phyloP scores from a whole-genome alignment of 75 land plant species.

The Sequoia sempervirens region DNA sequence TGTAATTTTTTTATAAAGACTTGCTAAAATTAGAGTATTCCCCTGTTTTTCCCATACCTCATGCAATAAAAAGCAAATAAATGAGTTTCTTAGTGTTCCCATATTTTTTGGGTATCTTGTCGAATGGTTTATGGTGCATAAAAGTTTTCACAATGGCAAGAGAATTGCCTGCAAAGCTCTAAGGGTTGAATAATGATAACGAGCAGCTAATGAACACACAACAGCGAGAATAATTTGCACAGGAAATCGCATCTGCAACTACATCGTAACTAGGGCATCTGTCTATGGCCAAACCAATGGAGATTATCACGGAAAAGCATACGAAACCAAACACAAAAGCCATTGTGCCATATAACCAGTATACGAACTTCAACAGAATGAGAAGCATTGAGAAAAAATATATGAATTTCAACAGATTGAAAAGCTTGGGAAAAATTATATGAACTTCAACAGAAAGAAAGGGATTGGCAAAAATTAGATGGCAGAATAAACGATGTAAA shows the following conservation, averaged over 20 bases:
- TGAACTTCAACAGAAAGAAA: background rate
- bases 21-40: background rate
- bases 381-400: no score
- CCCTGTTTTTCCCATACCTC: no score
- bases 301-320: background rate
- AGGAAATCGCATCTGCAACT: no score
- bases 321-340: no score
- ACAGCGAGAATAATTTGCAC: background rate
- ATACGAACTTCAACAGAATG: no score
- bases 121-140: background rate
- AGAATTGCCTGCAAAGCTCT: background rate
- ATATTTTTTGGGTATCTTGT: background rate
- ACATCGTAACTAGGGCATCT: no score
- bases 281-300: background rate
- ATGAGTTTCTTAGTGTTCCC: background rate
- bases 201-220: background rate
- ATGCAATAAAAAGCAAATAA: background rate
- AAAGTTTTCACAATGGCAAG: background rate
- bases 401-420: no score
- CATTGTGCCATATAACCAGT: no score
- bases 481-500: background rate
- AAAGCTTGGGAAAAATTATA: no score
- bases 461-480: background rate
- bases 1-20: background rate
- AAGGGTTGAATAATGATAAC: background rate